Base-by-base conservation (phyloP, 345 rosid genomes). In the Ailanthus altissimus region DNA sequence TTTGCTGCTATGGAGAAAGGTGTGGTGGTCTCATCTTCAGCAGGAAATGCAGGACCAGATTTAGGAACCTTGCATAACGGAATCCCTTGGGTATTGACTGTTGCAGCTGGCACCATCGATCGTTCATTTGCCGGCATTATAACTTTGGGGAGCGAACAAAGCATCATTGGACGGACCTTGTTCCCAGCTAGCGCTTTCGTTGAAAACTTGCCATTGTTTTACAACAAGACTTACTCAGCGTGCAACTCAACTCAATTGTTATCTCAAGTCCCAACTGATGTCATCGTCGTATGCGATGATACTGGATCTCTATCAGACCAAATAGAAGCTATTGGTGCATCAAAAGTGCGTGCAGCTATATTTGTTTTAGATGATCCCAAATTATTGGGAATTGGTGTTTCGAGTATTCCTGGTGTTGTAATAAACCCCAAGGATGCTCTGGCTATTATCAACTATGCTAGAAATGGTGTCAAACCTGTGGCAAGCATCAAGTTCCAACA, bases 81-180 rank as follows among this genome's bases (percentile, higher is more conserved):
- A 56, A 82, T 83, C 0, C 89, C 90, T 3, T 87, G 90, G 90
- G 40, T 76, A 16, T 74, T 78, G 70, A 85, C 88, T 14, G 86
- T 87, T 51, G 89, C 75, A 56, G 88, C 87, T 0, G 87, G 85
- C 8, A 78, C 77, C 26, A 62, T 82, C 20, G 82, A 85, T 43
- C 79, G 88, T 6, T 14, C 70, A 50, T 85, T 81, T 73, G 69
- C 73, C 21, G 85, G 88, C 59, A 74, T 40, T 14, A 11, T 83
- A 36, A 83, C 81, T 56, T 70, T 85, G 42, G 87, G 90, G 36
- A 85, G 80, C 32, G 80, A 86, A 53, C 69, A 79, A 66, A 79
- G 75, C 57, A 20, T 54, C 38, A 70, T 68, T 28, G 83, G 82
- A 13, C 76, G 83, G 83, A 76, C 87, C 62, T 18, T 82, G 75